These are phyloP conservation scores for Plasmodium ovale DNA, from an alignment of 169 alveolate genomes.

Conservation along the genomic window DNA sequence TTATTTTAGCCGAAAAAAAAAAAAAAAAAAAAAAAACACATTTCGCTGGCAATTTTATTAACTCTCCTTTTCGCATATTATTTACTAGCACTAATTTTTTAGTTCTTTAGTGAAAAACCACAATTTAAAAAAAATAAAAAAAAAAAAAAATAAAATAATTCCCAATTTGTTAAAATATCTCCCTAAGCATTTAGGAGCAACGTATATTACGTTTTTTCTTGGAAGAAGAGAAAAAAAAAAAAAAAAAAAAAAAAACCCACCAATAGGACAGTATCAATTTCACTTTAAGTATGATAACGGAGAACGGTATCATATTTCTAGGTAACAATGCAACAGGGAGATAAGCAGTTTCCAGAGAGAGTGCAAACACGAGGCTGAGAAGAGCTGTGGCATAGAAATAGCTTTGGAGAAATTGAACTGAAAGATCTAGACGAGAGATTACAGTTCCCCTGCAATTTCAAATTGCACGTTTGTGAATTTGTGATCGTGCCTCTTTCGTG, in stretches of 20 bases:
- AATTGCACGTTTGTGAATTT: not conserved
- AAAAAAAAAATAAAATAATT: not conserved
- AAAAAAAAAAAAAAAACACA: too few relatives aligned
- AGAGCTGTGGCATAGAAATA: too few relatives aligned
- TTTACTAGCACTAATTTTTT: too few relatives aligned
- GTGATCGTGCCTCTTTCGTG: too few relatives aligned
- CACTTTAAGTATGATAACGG: constrained; percentile 61
- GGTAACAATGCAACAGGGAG: constrained; percentile 26
- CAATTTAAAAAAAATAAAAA: too few relatives aligned
- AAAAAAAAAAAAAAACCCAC: constrained; percentile 4
- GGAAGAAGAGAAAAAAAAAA: constrained; percentile 40
- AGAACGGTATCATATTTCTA: constrained; percentile 66
- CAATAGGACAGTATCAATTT: not conserved
- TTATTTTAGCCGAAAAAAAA: too few relatives aligned
- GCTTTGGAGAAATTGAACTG: too few relatives aligned
- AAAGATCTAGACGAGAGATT: too few relatives aligned
- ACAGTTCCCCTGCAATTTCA: too few relatives aligned
- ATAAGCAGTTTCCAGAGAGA: not conserved
- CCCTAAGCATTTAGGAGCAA: not conserved
- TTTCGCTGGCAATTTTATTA: too few relatives aligned
- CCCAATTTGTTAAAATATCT: not conserved
- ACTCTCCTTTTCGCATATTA: too few relatives aligned
- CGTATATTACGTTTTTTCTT: constrained; percentile 55
- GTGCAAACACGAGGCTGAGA: not conserved
- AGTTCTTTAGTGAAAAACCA: too few relatives aligned